Evolutionary conservation across 2,329 filamentous ascomycete species (phyloP), one percentile per base, ranked within the genome.

Genomic region (Chaetomium strumarium): DNA sequence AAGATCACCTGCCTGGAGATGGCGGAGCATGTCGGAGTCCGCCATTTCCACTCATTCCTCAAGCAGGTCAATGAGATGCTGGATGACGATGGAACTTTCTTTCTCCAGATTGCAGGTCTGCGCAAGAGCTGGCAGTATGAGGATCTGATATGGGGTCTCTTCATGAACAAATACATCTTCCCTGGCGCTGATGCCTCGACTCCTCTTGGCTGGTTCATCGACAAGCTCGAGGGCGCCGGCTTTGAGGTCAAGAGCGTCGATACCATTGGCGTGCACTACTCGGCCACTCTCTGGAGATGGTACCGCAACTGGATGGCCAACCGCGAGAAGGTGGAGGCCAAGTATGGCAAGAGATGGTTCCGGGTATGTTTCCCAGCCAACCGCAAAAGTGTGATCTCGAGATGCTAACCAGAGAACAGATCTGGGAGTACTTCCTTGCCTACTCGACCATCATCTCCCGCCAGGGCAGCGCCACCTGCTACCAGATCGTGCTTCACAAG

Each of bases 131-230:
- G 93, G 93, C 93, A 97, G 72, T 97, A 96, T 67, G 91, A 97
- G 78, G 92, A 97, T 74, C 81, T 96, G 47, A 88, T 92, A 70
- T 97, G 93, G 93, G 93, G 93, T 69, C 80, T 97, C 43, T 97
- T 96, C 81, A 95, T 97, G 90, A 97, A 97, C 85, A 96, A 96
- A 77, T 96, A 97, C 73, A 80, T 97, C 70, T 97, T 97, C 81
- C 93, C 91, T 33, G 93, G 93, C 68, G 93, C 93, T 47, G 93
- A 97, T 68, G 93, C 93, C 48, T 95, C 89, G 40, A 95, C 90
- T 53, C 93, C 93, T 47, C 83, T 99, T 45, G 90, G 89, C 62
- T 93, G 85, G 72, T 89, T 93, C 64, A 77, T 95, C 63, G 83
- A 90, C 70, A 84, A 83, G 67, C 81, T 96, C 17, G 93, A 99